Conservation (phyloP, 1,284 basidiomycete genomes). For the Cerrena zonata region DNA sequence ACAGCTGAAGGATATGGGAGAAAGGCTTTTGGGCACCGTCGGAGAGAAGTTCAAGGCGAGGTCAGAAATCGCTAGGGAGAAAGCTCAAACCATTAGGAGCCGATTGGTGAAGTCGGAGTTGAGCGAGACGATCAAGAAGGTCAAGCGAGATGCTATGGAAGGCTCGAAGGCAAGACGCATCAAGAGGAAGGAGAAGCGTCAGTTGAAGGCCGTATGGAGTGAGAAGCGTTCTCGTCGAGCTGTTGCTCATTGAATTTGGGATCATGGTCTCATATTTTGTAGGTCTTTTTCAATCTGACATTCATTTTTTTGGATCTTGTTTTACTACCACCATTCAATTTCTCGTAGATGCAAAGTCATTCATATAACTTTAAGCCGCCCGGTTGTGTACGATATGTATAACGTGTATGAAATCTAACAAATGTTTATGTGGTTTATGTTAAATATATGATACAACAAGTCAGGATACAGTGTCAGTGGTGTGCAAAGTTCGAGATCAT, state of each 20-base stretch:
- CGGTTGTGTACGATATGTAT: background rate
- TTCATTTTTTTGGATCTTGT: background rate
- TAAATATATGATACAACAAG: background rate
- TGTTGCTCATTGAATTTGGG: background rate
- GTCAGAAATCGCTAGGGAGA: slow-evolving; percentile 41
- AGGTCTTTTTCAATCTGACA: background rate
- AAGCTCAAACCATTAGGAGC: slow-evolving; percentile 28
- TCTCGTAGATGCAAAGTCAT: background rate
- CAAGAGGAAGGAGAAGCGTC: slow-evolving; percentile 8
- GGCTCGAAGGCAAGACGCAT: slow-evolving; percentile 1
- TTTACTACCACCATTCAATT: background rate
- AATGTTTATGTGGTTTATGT: too few species aligned
- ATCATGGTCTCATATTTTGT: background rate
- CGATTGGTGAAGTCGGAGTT: slow-evolving; percentile 15
- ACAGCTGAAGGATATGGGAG: slow-evolving; percentile 45
- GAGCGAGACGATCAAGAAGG: slow-evolving; percentile 20
- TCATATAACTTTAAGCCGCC: background rate
- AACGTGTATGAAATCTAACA: background rate
- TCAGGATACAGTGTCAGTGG: too few species aligned
- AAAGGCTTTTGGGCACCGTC: slow-evolving; percentile 36
- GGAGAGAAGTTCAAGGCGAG: slow-evolving; percentile 34
- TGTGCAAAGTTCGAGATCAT: too few species aligned
- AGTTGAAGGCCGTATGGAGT: slow-evolving; percentile 4
- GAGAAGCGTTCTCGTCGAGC: background rate
- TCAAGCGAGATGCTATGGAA: background rate